Evolutionary conservation across 1,284 basidiomycete species (phyloP), one percentile per base, ranked within the genome.

Genomic region (Leccinum fuscescens): DNA sequence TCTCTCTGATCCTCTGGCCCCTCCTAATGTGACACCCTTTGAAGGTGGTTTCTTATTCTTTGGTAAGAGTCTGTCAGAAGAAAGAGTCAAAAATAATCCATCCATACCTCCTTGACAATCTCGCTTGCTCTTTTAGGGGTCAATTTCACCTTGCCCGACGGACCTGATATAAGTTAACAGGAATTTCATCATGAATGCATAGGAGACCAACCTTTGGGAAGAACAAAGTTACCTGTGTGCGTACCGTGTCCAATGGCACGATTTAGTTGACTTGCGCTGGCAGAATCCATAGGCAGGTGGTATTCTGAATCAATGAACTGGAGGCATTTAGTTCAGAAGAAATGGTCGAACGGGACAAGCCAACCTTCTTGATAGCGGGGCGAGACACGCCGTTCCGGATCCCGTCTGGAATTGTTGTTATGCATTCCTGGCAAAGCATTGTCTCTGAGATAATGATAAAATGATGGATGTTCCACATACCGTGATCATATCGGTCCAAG

Each of bases 281-380:
- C 72, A 29, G 80, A 79, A 46, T 76, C 72, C 70, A 86, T 80
- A 58, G 88, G 82, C 61, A 92, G 72, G 64, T 84, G 81, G 76
- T 90, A 90, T 66, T 81, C 85, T 66, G 89, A 86, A 67, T 89
- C 86, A 44, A 91, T 85, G 74, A 79, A 94, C 86, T 92, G 39
- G 15, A 35, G 14, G 17, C 12, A 35, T 4, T 61, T 53, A 54
- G 58, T 42, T 11, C 4, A 9, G 20, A 7, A 3, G 14, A 2
- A 12, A 7, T 22, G 11, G 8, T 12, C 3, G 35, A 27, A 22
- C 6, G 44, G 46, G 49, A 42, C 6, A 37, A 50, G 9, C 27
- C 5, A 48, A 80, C 82, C 86, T 93, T 94, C 82, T 94, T 94
- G 74, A 94, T 89, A 48, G 84, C 83, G 50, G 80, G 79, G 61